Evolutionary conservation across 106 monocot genomes (phyloP).

Genomic region (Vanilla planifolia): DNA sequence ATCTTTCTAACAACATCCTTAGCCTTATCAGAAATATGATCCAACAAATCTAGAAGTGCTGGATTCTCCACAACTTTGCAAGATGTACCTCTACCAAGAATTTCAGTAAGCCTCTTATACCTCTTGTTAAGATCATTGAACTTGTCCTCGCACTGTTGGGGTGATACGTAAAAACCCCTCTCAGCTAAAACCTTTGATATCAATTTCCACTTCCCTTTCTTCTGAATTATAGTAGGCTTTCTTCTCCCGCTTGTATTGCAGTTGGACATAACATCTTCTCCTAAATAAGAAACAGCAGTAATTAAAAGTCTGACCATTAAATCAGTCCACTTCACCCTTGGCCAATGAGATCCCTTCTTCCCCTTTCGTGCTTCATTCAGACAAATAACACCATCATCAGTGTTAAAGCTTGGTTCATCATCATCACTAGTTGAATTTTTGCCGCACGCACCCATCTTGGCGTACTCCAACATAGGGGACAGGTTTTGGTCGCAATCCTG

Average conservation of each 20-base stretch:
- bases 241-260: constrained; percentile 28
- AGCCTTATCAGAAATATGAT: constrained; percentile 51
- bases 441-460: constrained; percentile 9
- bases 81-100: constrained; percentile 82
- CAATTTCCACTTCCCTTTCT: constrained; percentile 90
- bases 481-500: neutral
- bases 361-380: constrained; percentile 28
- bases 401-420: constrained; percentile 39
- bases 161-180: constrained; percentile 71
- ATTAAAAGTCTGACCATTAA: constrained; percentile 77
- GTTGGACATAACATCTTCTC: constrained; percentile 43
- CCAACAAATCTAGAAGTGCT: constrained; percentile 56
- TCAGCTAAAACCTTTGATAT: constrained; percentile 77
- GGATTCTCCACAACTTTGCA: constrained; percentile 89
- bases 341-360: constrained; percentile 56
- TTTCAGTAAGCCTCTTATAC: constrained; percentile 82
- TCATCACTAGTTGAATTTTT: constrained; percentile 35
- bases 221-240: constrained; percentile 55
- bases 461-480: constrained; percentile 2
- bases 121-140: constrained; percentile 96
- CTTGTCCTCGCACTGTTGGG: constrained; percentile 96
- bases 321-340: constrained; percentile 83
- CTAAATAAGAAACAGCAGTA: constrained; percentile 72
- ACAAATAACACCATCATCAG: constrained; percentile 35
- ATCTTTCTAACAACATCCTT: constrained; percentile 89